phyloP scores from a whole-genome alignment of 306 rosid species.

The Trifolium dubium region DNA sequence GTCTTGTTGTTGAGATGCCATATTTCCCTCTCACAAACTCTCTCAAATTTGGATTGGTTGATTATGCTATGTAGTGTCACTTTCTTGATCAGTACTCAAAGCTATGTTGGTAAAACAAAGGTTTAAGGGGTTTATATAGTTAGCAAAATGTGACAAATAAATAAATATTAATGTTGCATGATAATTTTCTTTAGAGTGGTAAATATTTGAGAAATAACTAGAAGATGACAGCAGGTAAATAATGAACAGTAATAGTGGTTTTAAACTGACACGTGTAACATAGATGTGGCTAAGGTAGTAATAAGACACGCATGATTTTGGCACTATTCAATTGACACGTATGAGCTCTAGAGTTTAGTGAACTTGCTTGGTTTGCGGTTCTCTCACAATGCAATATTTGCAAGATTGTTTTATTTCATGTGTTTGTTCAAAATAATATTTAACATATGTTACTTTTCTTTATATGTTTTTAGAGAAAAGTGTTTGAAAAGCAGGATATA shows the following conservation, averaged over 20 bases:
- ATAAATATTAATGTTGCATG: neutral
- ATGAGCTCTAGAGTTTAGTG: neutral
- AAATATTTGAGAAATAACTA: conserved; percentile 24
- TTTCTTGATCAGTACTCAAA: neutral
- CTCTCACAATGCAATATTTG: neutral
- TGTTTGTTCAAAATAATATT: too few species aligned
- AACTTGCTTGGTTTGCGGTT: conserved; percentile 28
- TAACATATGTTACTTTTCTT: too few species aligned
- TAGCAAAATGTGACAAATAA: neutral
- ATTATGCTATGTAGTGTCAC: neutral
- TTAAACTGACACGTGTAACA: conserved; percentile 38
- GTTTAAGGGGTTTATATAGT: conserved; percentile 42
- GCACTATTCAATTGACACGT: conserved; percentile 35
- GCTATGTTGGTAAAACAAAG: neutral
- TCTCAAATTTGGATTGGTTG: conserved; percentile 12
- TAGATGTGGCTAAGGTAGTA: conserved; percentile 25
- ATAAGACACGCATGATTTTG: conserved; percentile 38
- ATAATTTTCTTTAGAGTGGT: neutral
- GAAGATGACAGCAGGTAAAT: conserved; percentile 42
- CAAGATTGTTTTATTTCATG: too few species aligned
- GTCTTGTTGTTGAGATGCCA: conserved; percentile 56
- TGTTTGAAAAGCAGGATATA: too few species aligned
- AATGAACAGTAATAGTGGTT: conserved; percentile 16
- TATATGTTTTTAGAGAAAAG: too few species aligned
- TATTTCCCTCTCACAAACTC: conserved; percentile 9